Conservation (phyloP, 2,329 filamentous ascomycete genomes). For the Penicillium sp. region DNA sequence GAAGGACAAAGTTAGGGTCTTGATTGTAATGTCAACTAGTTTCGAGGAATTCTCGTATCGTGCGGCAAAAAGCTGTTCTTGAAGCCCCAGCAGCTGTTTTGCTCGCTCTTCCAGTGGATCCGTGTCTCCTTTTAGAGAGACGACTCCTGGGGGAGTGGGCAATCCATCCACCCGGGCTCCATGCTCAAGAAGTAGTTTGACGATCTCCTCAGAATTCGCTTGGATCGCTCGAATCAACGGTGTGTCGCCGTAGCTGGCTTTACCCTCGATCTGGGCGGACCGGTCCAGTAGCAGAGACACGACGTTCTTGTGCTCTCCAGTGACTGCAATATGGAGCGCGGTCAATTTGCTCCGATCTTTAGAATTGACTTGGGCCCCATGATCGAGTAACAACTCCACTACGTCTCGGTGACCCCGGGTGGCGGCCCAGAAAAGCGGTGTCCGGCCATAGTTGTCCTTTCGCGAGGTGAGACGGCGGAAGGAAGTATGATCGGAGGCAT, state of each 20-base stretch:
- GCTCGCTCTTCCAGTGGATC: neutral
- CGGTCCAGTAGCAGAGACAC: neutral
- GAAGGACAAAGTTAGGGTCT: neutral
- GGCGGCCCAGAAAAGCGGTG: neutral
- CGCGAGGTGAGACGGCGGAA: neutral
- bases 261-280: neutral
- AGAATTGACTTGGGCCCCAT: neutral
- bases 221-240: slow-evolving; percentile 20
- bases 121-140: neutral
- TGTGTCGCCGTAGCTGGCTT: slow-evolving; percentile 10
- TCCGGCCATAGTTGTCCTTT: neutral
- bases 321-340: neutral
- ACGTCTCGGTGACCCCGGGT: neutral
- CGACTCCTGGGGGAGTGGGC: neutral
- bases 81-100: neutral
- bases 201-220: slow-evolving; percentile 17
- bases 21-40: neutral
- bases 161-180: neutral
- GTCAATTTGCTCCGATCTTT: neutral
- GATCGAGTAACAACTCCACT: neutral
- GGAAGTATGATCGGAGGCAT: neutral
- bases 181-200: slow-evolving; percentile 18
- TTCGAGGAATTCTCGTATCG: neutral
- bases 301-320: neutral
- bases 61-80: neutral